Evolutionary conservation across 768 basidiomycete species (phyloP), one percentile per base, ranked within the genome.

Genomic region (Rhodotorula kratochvilovae): DNA sequence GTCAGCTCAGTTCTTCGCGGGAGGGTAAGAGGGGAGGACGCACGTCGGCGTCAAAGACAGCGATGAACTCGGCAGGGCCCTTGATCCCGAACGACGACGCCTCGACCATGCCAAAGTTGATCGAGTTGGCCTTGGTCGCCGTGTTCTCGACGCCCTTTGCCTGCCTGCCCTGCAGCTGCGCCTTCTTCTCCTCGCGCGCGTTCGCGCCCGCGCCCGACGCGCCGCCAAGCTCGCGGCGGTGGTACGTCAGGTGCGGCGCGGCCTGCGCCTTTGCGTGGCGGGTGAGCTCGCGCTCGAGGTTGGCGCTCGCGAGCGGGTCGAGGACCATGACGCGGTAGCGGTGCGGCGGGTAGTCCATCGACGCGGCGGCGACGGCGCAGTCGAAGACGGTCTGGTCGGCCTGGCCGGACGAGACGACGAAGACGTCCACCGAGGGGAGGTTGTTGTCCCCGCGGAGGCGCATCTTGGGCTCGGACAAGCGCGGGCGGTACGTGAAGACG

Each of bases 71-170:
- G 2, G 73, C 75, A 1, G 77, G 70, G 4, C 63, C 77, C 67
- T 72, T 78, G 59, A 70, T 70, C 6, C 73, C 73, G 25, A 74
- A 70, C 35, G 63, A 62, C 23, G 67, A 51, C 19, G 77, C 76
- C 61, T 78, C 77, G 36, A 59, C 55, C 65, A 76, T 65, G n/a
- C 77, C 77, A 60, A 76, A 76, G 66, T 78, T 78, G 76, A 78
- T 75, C 55, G 67, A 58, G 27, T 74, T 63, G 29, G 77, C 71
- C 67, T 75, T 75, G 55, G 55, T 65, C n/a, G 51, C 48, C 25
- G 27, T 31, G 50, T 54, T 55, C 29, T 42, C 56, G 61, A 31
- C 45, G 46, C 35, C 43, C 50, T 27, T 43, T 11, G 19, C 39
- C 45, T 46, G 13, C 27, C 29, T 48, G 43, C n/a, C 42, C 29